A percentile compares a stretch with the other conserved stretches of the same genome.
Evolutionary conservation across 768 basidiomycete species (phyloP).

Genomic region (Pleurotus citrinopileatus): DNA sequence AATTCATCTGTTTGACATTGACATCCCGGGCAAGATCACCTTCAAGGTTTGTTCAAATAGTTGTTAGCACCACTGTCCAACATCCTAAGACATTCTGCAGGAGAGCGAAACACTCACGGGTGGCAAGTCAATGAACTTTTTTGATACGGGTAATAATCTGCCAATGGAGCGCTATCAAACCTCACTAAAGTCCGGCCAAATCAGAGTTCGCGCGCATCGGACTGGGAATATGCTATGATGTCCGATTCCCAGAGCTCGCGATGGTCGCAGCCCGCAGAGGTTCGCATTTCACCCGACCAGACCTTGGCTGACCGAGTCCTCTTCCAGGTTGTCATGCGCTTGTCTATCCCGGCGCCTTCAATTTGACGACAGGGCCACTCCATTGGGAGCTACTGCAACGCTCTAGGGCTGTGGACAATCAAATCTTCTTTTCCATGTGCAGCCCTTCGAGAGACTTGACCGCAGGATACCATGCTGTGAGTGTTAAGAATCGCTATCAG

Average conservation of each 20-base stretch:
- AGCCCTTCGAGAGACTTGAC: constrained; percentile 86
- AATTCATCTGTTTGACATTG: constrained; percentile 96
- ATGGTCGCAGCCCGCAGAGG: constrained; percentile 89
- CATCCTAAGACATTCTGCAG: constrained; percentile 25
- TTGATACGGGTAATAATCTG: constrained; percentile 77
- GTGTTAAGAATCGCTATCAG: constrained; percentile 21
- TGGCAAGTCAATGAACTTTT: constrained; percentile 69
- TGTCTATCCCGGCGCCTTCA: constrained; percentile 95
- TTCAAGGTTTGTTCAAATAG: constrained; percentile 61
- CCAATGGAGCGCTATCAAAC: neutral
- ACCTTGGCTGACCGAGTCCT: neutral
- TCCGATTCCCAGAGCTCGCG: constrained; percentile 92
- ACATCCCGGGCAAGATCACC: constrained; percentile 88
- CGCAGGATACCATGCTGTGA: constrained; percentile 85
- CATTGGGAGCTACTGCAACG: constrained; percentile 95
- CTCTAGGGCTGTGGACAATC: constrained; percentile 90
- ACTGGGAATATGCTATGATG: constrained; percentile 94
- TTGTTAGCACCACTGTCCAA: constrained; percentile 8
- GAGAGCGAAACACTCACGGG: constrained; percentile 87
- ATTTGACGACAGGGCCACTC: constrained; percentile 89
- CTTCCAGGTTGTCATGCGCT: constrained; percentile 76
- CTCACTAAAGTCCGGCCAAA: neutral
- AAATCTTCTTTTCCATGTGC: constrained; percentile 95
- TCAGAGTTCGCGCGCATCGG: constrained; percentile 96
- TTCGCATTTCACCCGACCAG: constrained; percentile 21